Base-by-base conservation (phyloP, 2,329 filamentous ascomycete species). In the Byssochlamys sp. region DNA sequence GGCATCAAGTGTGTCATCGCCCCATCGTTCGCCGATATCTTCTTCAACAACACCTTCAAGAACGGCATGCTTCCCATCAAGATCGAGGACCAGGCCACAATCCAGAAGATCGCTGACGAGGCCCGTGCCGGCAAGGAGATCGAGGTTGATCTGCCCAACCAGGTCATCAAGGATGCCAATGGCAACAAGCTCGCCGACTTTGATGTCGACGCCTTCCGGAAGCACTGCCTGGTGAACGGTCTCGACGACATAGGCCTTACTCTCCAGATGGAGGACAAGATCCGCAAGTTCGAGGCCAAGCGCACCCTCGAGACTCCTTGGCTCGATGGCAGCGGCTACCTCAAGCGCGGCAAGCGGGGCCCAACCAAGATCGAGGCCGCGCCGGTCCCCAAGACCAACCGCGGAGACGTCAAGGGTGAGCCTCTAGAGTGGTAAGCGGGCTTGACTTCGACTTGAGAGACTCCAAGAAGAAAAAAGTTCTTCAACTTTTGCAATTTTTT, bases 1-100 rank as follows among this genome's bases (percentile, higher is more conserved):
- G 94, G 94, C 65, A 96, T 99, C 78, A 90, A 88, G 71, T 92
- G 88, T 72, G 82, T 97, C 68, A 95, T 97, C 65, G 94, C 92
- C 0, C 90, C 90, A 1, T 91, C 88, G 1, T 89, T 84, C 65
- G 89, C 88, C 58, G 90, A 95, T 70, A 99, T 99, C 74, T 96
- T 96, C 84, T 95, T 92, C 84, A 96, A 96, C 84, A 99, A 99
- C 81, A 94, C 89, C n/a, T 97, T 96, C 84, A 97, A 99, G 83
- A 99, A 99, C 79, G 92, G 92, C 78, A 97, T 97, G 94, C 80
- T 97, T 62, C 91, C 92, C 53, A 84, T 97, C 60, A 77, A 81
- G 59, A 88, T 97, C 69, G 77, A 81, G 31, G 84, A 92, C 72
- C 75, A 84, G 63, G 78, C 76, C 1, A 80, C 83, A 31, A 78